Base-by-base conservation (phyloP, 768 basidiomycete genomes). In the Serendipita sp. region DNA sequence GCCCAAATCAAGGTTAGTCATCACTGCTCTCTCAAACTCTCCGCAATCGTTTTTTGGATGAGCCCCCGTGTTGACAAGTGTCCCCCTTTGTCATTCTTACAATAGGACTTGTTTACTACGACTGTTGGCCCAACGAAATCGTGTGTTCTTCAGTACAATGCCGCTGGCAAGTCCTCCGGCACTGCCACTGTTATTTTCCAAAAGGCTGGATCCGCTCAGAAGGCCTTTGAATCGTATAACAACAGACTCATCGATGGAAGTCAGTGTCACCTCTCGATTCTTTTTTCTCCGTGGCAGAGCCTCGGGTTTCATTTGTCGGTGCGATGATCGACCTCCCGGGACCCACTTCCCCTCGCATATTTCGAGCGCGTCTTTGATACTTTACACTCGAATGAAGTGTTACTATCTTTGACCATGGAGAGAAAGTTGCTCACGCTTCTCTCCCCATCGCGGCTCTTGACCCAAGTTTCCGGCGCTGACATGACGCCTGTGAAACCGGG, bases 191-290 rank as follows among this genome's bases (percentile, higher is more conserved):
- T 99, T 63, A 78, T 82, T 68, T 98, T 98, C 80, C 77, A 78
- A 68, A 82, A 81, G 69, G 86, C 85, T 70, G 94, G 92, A 64
- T 91, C 94, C 70, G 96, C 86, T 64, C 83, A 83, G 72, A 90
- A 86, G 79, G 96, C 96, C 2, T 93, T 85, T 74, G 81, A 87
- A 69, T 83, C 90, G 67, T 99, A 98, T 79, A 91, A 99, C 82
- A 90, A 90, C 77, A 87, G 96, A 73, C 88, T 98, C 77, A 94
- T 99, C 83, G 96, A 99, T 86, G 92, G 93, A 79, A 96, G 96
- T 99, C 88, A 92, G 96, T 98, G 88, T 81, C 83, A 77, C 76
- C 79, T 68, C 62, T 68, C 68, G 70, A 74, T 78, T 73, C 74
- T 71, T 74, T 76, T 75, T 74, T 74, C 71, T 67, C 65, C 75